These are phyloP conservation scores for Sutorius australiensis DNA, from an alignment of 768 basidiomycete species.

Conservation along the genomic window DNA sequence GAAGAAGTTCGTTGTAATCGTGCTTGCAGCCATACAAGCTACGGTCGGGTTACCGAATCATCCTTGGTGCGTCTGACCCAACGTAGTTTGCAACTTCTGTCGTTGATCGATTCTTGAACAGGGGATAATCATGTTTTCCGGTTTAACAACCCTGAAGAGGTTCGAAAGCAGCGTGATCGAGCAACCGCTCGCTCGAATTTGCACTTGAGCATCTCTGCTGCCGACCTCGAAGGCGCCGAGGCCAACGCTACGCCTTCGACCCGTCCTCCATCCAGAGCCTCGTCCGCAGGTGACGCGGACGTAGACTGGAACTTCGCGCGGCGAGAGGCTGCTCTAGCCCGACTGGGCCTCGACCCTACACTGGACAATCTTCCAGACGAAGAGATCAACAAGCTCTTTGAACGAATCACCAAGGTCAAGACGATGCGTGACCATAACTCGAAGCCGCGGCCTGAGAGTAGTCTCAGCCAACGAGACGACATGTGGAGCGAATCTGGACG, in stretches of 20 bases:
- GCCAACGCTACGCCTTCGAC: conserved; percentile 43
- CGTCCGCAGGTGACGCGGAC: conserved; percentile 61
- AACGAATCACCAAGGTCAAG: conserved; percentile 92
- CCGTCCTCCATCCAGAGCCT: conserved; percentile 76
- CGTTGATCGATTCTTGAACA: conserved; percentile 28
- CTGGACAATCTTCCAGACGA: conserved; percentile 93
- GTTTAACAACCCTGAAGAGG: conserved; percentile 94
- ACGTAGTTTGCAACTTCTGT: background rate
- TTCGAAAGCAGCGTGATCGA: conserved; percentile 85
- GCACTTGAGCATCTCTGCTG: conserved; percentile 60
- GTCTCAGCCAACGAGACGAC: conserved; percentile 81
- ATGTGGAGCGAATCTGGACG: conserved; percentile 88
- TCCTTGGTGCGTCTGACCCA: conserved; percentile 61
- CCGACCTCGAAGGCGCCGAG: conserved; percentile 55
- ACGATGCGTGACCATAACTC: conserved; percentile 77
- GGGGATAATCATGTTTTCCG: conserved; percentile 97
- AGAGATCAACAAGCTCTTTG: conserved; percentile 89
- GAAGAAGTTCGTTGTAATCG: conserved; percentile 9
- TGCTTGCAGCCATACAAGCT: conserved; percentile 66
- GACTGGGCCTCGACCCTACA: conserved; percentile 82
- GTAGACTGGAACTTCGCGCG: conserved; percentile 98
- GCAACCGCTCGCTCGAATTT: conserved; percentile 69
- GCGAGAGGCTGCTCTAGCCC: conserved; percentile 86
- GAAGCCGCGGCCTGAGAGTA: conserved; percentile 85
- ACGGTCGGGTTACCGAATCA: conserved; percentile 92